Evolutionary conservation across 495 filamentous ascomycete species (phyloP).

Genomic region (Aspergillus sclerotiicarbonarius): DNA sequence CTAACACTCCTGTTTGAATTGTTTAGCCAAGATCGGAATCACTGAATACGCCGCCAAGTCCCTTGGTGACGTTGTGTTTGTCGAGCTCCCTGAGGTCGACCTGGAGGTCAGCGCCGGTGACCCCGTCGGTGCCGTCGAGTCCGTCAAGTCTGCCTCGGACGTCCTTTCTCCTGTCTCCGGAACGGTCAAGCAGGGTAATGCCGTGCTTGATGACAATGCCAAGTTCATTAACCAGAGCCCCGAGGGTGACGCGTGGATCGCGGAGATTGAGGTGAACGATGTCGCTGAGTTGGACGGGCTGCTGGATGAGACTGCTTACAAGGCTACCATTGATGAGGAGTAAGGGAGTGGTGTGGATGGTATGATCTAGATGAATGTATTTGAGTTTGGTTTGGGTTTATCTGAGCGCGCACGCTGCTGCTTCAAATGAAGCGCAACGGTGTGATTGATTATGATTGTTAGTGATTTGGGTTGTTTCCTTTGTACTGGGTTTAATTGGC

Average conservation of each 20-base stretch:
- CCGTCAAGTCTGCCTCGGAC: constrained; percentile 95
- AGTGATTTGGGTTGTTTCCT: constrained; percentile 19
- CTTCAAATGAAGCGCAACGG: constrained; percentile 5
- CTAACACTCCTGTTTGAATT: neutral
- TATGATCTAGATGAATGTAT: neutral
- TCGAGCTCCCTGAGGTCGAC: constrained; percentile 77
- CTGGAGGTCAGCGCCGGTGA: constrained; percentile 67
- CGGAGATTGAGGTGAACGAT: constrained; percentile 74
- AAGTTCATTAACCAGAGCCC: constrained; percentile 80
- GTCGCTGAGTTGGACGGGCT: constrained; percentile 66
- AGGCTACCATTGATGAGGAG: constrained; percentile 60
- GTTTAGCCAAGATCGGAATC: constrained; percentile 76
- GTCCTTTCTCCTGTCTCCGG: constrained; percentile 86
- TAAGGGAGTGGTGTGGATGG: neutral
- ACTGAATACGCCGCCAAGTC: constrained; percentile 84
- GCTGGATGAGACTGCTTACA: constrained; percentile 73
- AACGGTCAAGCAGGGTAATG: constrained; percentile 69
- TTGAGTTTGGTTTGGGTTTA: neutral
- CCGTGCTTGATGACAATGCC: constrained; percentile 75
- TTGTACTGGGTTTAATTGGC: constrained; percentile 1
- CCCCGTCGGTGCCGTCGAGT: constrained; percentile 90
- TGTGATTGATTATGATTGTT: constrained; percentile 13
- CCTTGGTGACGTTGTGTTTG: constrained; percentile 94
- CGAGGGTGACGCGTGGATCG: constrained; percentile 89
- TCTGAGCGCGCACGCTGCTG: neutral